Evolutionary conservation across 176 grass and related monocot genomes (phyloP).

Genomic region (Areca catechu): DNA sequence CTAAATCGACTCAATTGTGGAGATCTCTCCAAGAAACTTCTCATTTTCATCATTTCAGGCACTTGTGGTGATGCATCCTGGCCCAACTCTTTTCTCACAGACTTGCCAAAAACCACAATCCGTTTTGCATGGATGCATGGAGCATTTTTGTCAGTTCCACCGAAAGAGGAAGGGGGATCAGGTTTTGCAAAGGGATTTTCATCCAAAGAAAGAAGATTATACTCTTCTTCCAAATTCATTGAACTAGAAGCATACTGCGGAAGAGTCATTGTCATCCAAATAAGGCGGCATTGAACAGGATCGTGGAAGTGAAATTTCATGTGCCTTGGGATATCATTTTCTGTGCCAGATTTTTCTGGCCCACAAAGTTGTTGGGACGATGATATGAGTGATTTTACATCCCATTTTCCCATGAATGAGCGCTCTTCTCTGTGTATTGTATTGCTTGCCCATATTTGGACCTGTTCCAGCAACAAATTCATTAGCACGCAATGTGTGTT

Average conservation of each 20-base stretch:
- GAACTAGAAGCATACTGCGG: slow-evolving; percentile 28
- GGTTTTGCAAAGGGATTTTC: slow-evolving; percentile 40
- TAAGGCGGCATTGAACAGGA: slow-evolving; percentile 68
- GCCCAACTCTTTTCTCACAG: slow-evolving; percentile 47
- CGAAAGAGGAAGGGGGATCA: slow-evolving; percentile 13
- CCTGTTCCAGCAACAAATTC: slow-evolving; percentile 38
- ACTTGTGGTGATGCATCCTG: slow-evolving; percentile 40
- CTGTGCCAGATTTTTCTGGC: slow-evolving; percentile 45
- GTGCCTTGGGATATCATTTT: slow-evolving; percentile 51
- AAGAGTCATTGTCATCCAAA: slow-evolving; percentile 81
- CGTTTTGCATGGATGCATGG: slow-evolving; percentile 84
- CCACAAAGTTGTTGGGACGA: slow-evolving; percentile 62
- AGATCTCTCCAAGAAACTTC: slow-evolving; percentile 62
- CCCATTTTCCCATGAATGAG: slow-evolving; percentile 87
- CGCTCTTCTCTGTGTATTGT: slow-evolving; percentile 70
- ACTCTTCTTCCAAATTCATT: slow-evolving; percentile 40
- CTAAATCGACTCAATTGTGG: slow-evolving; percentile 69
- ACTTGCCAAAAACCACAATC: slow-evolving; percentile 67
- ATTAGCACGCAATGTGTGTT: slow-evolving; percentile 13
- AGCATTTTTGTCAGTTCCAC: slow-evolving; percentile 17
- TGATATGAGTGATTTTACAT: slow-evolving; percentile 49
- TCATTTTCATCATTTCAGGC: slow-evolving; percentile 63
- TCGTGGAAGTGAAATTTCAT: slow-evolving; percentile 79
- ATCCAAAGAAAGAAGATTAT: slow-evolving; percentile 72
- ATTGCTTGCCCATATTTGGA: slow-evolving; percentile 97